Evolutionary conservation across 1,284 basidiomycete genomes (phyloP), one percentile per base, ranked within the genome.

Genomic region (Thecaphora frezii): DNA sequence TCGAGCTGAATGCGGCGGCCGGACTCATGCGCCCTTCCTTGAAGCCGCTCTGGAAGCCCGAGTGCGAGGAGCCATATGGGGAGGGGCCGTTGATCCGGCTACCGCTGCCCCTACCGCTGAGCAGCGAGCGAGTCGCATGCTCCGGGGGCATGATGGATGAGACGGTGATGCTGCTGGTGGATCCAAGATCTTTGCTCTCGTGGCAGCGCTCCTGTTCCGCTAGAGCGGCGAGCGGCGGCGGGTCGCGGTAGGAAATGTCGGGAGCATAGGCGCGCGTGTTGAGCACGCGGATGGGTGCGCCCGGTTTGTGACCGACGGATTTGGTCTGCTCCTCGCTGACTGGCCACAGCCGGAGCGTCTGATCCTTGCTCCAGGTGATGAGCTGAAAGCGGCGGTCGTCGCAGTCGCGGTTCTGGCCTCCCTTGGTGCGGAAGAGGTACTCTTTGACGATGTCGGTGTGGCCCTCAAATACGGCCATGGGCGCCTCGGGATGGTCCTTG

Each of bases 331-430:
- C 87, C 1, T 82, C 80, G 45, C 87, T 85, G 5, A 97, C 83
- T 0, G 93, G 93, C 91, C 93, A 97, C 68, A 97, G 89, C 10
- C 91, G 83, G 33, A 99, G 81, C 0, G 90, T 94, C 41, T 91
- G 86, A 75, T 97, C 96, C 79, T 93, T 94, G 1, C 90, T 91
- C 94, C 93, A 97, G 0, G 93, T 97, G 46, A 98, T 90, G 3
- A 98, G 71, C 65, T 78, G 76, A 54, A 74, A 77, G 21, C 61
- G 58, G n/a, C 76, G 62, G 44, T 78, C 73, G 23, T 78, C 76
- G 44, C 47, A 42, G 3, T 52, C 49, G 10, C 51, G 30, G 30
- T 83, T 80, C 13, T 80, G 69, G 0, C 82, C 82, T 42, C 85
- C 85, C 46, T 82, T 75, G 0, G 85, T 86, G 54, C 96, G 83